These are phyloP conservation scores for Podaxis carcinomalis DNA, from an alignment of 768 basidiomycete species.

Conservation along the genomic window DNA sequence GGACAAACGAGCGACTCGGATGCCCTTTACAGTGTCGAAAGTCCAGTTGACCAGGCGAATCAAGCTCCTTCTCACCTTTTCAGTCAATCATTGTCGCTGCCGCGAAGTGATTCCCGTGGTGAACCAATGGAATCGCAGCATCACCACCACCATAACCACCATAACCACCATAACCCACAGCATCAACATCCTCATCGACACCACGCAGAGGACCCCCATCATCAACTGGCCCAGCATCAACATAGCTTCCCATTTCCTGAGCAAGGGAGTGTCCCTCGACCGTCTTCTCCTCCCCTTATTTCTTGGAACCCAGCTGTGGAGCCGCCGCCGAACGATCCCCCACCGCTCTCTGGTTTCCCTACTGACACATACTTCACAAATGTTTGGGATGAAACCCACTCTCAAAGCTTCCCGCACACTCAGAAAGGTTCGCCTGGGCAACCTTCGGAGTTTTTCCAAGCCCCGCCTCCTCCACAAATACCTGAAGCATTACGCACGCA, in stretches of 20 bases:
- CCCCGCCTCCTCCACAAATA: constrained; percentile 56
- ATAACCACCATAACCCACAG: constrained; percentile 4
- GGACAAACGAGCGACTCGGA: constrained; percentile 12
- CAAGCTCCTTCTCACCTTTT: constrained; percentile 13
- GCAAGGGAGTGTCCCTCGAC: constrained; percentile 22
- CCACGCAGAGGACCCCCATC: constrained; percentile 10
- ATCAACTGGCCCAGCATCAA: constrained; percentile 19
- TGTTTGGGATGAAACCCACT: constrained; percentile 67
- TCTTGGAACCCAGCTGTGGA: constrained; percentile 81
- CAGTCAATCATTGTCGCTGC: constrained; percentile 10
- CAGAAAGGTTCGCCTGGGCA: constrained; percentile 13
- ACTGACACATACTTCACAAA: constrained; percentile 77
- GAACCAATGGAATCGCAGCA: neutral
- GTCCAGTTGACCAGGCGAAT: neutral
- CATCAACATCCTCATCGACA: constrained; percentile 16
- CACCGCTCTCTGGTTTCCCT: constrained; percentile 58
- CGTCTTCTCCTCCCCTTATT: constrained; percentile 58
- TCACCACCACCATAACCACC: neutral
- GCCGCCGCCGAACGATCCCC: constrained; percentile 66
- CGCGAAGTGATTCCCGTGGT: neutral
- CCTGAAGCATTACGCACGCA: constrained; percentile 65
- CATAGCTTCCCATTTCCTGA: constrained; percentile 19
- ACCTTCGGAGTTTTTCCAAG: constrained; percentile 51
- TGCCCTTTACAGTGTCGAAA: neutral
- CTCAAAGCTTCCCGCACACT: constrained; percentile 8